Evolutionary conservation across 495 filamentous ascomycete species (phyloP).

Genomic region (Chaetomium fimeti): DNA sequence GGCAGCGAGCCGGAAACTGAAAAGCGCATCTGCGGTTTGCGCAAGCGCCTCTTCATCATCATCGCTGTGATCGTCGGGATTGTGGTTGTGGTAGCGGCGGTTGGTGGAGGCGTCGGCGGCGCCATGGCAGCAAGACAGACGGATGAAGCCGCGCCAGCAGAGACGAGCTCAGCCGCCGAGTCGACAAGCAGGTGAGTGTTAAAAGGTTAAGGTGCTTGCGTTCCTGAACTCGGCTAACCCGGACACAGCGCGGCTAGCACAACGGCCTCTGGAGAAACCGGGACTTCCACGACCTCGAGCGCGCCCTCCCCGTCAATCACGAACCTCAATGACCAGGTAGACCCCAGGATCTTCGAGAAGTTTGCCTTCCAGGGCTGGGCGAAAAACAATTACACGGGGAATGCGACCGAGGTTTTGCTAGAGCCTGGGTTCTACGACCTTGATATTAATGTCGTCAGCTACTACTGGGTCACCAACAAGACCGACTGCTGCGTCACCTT

Average conservation of each 20-base stretch:
- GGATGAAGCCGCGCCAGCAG: neutral
- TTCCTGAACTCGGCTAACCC: neutral
- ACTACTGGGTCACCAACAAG: constrained; percentile 28
- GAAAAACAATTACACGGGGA: constrained; percentile 19
- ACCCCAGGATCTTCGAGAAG: constrained; percentile 1
- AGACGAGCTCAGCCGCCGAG: neutral
- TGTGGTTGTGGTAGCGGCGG: constrained; percentile 27
- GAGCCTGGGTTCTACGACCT: constrained; percentile 32
- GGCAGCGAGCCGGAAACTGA: constrained; percentile 10
- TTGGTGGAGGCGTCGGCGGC: constrained; percentile 35
- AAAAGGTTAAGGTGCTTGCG: no score
- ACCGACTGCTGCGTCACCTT: constrained; percentile 33
- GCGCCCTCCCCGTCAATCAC: constrained; percentile 4
- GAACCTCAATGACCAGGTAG: constrained; percentile 29
- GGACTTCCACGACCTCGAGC: constrained; percentile 10
- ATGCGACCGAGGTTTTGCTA: constrained; percentile 11
- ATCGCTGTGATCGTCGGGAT: constrained; percentile 19
- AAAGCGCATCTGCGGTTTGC: constrained; percentile 29
- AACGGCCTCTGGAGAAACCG: neutral
- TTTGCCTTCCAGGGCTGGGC: constrained; percentile 31
- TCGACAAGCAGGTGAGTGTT: neutral
- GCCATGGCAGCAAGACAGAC: constrained; percentile 11
- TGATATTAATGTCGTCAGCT: constrained; percentile 23
- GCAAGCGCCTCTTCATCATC: constrained; percentile 30
- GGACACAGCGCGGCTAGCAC: neutral